phyloP scores from a whole-genome alignment of 306 rosid species.

The Casuarina cunninghamiana region DNA sequence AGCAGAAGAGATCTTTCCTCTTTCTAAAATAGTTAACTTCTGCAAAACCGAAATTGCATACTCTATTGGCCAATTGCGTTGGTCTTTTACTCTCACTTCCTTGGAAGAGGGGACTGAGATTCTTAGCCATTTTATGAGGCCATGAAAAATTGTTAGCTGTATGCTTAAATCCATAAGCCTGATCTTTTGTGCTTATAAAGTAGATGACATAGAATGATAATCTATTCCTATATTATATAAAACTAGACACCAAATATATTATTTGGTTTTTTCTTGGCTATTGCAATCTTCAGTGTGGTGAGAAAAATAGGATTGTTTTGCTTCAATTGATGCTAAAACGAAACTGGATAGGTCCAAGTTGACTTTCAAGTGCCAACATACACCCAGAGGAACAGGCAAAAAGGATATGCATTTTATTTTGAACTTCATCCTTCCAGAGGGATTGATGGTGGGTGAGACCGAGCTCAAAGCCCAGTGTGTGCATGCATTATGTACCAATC shows the following conservation, averaged over 20 bases:
- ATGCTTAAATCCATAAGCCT: neutral
- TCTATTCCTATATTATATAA: neutral
- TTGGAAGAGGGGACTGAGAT: neutral
- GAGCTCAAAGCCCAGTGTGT: neutral
- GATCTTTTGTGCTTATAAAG: neutral
- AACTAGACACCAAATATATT: neutral
- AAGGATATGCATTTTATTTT: neutral
- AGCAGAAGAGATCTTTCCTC: neutral
- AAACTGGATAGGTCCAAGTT: neutral
- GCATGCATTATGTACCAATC: neutral
- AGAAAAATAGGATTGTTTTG: constrained; percentile 5
- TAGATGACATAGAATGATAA: neutral
- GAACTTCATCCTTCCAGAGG: neutral
- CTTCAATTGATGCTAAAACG: neutral
- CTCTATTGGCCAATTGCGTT: neutral
- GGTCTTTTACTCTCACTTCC: neutral
- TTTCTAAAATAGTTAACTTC: neutral
- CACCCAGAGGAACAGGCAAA: neutral
- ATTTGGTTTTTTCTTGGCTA: neutral
- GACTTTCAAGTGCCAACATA: neutral
- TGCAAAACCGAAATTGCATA: neutral
- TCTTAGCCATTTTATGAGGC: neutral
- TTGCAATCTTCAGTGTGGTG: constrained; percentile 11
- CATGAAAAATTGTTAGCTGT: neutral
- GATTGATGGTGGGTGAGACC: neutral